Evolutionary conservation across 306 rosid species (phyloP), one percentile per base, ranked within the genome.

Genomic region (Glycine latifolia): DNA sequence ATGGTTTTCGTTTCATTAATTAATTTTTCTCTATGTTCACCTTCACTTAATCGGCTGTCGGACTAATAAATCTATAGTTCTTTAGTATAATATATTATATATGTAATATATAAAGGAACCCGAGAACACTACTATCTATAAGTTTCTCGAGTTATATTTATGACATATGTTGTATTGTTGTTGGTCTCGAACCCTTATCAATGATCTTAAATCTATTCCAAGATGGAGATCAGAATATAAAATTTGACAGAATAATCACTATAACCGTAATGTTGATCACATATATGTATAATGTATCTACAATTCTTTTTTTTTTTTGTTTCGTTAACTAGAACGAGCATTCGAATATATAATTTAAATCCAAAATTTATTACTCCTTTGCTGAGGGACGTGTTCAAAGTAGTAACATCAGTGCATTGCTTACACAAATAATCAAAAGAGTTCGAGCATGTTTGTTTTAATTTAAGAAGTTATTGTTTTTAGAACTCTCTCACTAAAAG

Each of bases 31-130:
- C 14, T 15, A 33, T 55, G 31, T 55, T 67, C 47, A 44, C 56
- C 62, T 54, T 53, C 52, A 58, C 79, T 75, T 86, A 43, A 70
- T 75, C 62, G 80, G 86, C 67, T 26, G 69, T 7, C 62, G 41
- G 13, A 59, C 47, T 16, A 54, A 37, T 37, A 37, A 3, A 37
- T 37, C 47, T 55, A 39, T 0, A 58, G 11, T 73, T 77, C 35
- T 80, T 76, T 60, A 58, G 58, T 68, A 58, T 44, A 39, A 39
- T 39, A 39, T 39, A 39, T 41, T 3, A 60, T 35, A 68, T 43
- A 44, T 7, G 31, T 26, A 26, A 26, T 26, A 37, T 37, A 15
- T n/a, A 41, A 31, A 79, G 80, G 41, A 80, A 70, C 62, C 75
- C 83, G 31, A 73, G 63, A 79, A 39, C 84, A 37, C 81, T 53